A percentile compares a stretch with the other conserved stretches of the same genome.
Conservation (phyloP, 768 basidiomycete species). For the Tricholoma matsutake region DNA sequence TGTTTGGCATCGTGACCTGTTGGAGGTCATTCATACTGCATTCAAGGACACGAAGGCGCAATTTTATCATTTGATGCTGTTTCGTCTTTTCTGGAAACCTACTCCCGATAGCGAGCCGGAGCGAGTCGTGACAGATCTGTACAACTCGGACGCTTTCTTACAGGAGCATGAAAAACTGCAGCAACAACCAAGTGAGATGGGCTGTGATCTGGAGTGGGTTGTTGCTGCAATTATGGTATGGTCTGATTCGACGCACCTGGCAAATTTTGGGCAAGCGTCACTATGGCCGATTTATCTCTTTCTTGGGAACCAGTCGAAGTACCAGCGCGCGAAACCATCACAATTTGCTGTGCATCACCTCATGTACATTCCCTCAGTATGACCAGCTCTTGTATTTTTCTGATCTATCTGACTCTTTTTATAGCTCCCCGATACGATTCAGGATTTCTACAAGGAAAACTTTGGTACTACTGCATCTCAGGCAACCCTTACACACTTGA, state of each 20-base stretch:
- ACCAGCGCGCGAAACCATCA: slow-evolving; percentile 20
- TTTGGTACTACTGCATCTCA: background rate
- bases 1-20: slow-evolving; percentile 5
- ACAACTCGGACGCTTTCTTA: slow-evolving; percentile 2
- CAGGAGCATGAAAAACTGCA: slow-evolving; percentile 1
- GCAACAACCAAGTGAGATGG: background rate
- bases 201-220: background rate
- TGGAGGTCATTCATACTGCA: slow-evolving; percentile 13
- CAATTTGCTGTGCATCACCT: slow-evolving; percentile 23
- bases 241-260: slow-evolving; percentile 27
- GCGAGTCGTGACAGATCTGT: background rate
- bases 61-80: slow-evolving; percentile 13
- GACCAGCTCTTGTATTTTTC: slow-evolving; percentile 3
- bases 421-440: slow-evolving; percentile 9
- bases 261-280: slow-evolving; percentile 22
- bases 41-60: slow-evolving; percentile 10
- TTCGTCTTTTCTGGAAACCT: slow-evolving; percentile 13
- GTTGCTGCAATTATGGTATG: slow-evolving; percentile 3
- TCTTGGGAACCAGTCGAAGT: slow-evolving; percentile 36
- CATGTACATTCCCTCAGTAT: slow-evolving; percentile 26
- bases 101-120: background rate
- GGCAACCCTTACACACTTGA: too few relatives aligned
- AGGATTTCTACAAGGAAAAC: slow-evolving; percentile 5
- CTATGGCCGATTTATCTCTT: slow-evolving; percentile 20
- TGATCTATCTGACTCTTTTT: background rate